Percentiles rank a stretch among this genome's conserved stretches.
These are phyloP conservation scores for Oryza longistaminata DNA, from an alignment of 176 grass and related monocot genomes.

Conservation along the genomic window DNA sequence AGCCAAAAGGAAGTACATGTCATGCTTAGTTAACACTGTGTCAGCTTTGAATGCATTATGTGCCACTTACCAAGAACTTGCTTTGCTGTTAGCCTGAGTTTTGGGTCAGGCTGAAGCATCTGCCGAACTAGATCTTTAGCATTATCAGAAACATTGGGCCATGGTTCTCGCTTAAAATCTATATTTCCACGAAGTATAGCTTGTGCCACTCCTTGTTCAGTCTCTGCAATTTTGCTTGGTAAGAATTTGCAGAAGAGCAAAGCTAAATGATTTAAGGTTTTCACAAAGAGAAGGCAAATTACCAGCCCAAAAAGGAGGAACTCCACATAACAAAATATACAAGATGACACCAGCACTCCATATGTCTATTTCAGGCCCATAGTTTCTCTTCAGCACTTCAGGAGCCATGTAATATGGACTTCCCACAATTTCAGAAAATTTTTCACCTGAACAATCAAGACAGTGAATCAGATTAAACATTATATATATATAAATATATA, in stretches of 20 bases:
- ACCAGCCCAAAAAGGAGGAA: slow-evolving; percentile 99
- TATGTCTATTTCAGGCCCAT: slow-evolving; percentile 99
- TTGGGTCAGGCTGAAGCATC: slow-evolving; percentile 96
- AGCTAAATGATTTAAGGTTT: slow-evolving; percentile 9
- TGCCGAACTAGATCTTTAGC: slow-evolving; percentile 90
- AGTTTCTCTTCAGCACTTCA: slow-evolving; percentile 96
- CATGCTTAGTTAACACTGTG: background rate
- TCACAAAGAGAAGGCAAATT: slow-evolving; percentile 20
- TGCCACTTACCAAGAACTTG: slow-evolving; percentile 86
- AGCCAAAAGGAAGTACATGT: slow-evolving; percentile 4
- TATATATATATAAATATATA: background rate
- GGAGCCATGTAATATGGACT: slow-evolving; percentile 99
- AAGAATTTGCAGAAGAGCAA: slow-evolving; percentile 23
- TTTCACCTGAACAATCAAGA: slow-evolving; percentile 68
- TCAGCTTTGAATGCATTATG: background rate
- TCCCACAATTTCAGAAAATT: slow-evolving; percentile 97
- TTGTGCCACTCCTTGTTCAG: slow-evolving; percentile 98
- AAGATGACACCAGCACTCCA: slow-evolving; percentile 99
- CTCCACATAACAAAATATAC: slow-evolving; percentile 93
- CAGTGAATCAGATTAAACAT: slow-evolving; percentile 15
- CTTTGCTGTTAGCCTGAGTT: slow-evolving; percentile 89
- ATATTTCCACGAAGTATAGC: slow-evolving; percentile 96
- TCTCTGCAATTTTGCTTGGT: slow-evolving; percentile 68
- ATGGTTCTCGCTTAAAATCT: slow-evolving; percentile 98
- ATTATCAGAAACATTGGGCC: slow-evolving; percentile 95